Conservation (phyloP, 2,329 filamentous ascomycete species). For the Colletotrichum sp. region DNA sequence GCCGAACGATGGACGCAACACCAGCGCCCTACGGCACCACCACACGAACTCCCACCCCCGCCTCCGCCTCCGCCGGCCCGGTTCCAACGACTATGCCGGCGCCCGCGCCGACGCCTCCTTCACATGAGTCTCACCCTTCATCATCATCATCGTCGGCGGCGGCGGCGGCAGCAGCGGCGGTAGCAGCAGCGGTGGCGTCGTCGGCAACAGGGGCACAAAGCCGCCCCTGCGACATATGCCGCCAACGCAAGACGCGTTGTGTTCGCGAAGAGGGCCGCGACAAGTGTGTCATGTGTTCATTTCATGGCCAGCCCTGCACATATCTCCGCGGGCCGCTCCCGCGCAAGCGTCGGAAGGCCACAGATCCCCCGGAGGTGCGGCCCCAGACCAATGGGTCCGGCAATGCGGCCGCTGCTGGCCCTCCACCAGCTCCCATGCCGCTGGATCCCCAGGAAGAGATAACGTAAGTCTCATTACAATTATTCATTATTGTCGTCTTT, state of each 20-base stretch:
- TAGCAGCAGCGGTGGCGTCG: background rate
- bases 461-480: slow-evolving; percentile 12
- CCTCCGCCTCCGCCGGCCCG: background rate
- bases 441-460: slow-evolving; percentile 21
- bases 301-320: slow-evolving; percentile 71
- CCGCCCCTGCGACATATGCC: slow-evolving; percentile 68
- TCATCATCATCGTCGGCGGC: background rate
- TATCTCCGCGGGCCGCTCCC: slow-evolving; percentile 53
- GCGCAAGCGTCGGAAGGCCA: slow-evolving; percentile 32
- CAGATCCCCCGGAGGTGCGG: slow-evolving; percentile 24
- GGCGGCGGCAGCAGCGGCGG: background rate
- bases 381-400: slow-evolving; percentile 17
- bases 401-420: background rate
- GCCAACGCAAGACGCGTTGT: slow-evolving; percentile 69
- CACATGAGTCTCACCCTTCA: background rate
- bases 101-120: background rate
- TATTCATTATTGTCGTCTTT: background rate
- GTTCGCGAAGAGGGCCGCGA: slow-evolving; percentile 65
- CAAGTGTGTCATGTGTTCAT: slow-evolving; percentile 68
- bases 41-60: background rate
- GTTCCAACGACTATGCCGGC: slow-evolving; percentile 1
- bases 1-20: slow-evolving; percentile 12
- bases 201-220: slow-evolving; percentile 14
- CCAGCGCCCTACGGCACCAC: slow-evolving; percentile 8
- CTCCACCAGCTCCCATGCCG: slow-evolving; percentile 8